Conservation (phyloP, 768 basidiomycete species). For the Auriscalpium microsporum region DNA sequence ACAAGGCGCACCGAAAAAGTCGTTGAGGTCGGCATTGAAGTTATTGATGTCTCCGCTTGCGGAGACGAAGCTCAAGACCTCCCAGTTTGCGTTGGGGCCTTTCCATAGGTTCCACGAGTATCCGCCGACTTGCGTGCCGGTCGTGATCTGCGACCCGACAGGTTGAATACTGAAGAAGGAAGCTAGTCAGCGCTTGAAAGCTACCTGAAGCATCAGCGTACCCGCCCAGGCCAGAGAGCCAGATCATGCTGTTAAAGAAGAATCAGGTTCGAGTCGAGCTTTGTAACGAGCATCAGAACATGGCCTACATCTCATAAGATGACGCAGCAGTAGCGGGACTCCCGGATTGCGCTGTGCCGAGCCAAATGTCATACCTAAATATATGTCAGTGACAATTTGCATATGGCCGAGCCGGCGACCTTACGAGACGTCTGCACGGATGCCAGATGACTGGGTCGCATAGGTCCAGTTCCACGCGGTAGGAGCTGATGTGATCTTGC, state of each 20-base stretch:
- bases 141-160: conserved; percentile 39
- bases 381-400: not conserved
- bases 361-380: conserved; percentile 46
- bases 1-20: conserved; percentile 41
- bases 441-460: conserved; percentile 31
- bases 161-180: conserved; percentile 38
- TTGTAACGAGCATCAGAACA: not conserved
- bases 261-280: not conserved
- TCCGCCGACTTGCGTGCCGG: conserved; percentile 35
- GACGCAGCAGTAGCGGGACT: conserved; percentile 38
- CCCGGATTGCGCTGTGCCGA: conserved; percentile 35
- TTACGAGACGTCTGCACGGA: conserved; percentile 48
- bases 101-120: conserved; percentile 50
- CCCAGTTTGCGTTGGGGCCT: conserved; percentile 46
- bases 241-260: conserved; percentile 40
- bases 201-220: conserved; percentile 12
- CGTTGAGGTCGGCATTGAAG: conserved; percentile 45
- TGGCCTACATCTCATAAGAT: conserved; percentile 43
- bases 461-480: conserved; percentile 48
- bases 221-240: conserved; percentile 51
- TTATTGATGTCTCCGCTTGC: conserved; percentile 36
- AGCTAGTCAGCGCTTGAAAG: not conserved
- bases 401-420: conserved; percentile 3
- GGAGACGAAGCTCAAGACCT: conserved; percentile 49
- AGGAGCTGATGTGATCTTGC: conserved; percentile 34